Base-by-base conservation (phyloP, 768 basidiomycete genomes). In the Asterophora lycoperdoides region DNA sequence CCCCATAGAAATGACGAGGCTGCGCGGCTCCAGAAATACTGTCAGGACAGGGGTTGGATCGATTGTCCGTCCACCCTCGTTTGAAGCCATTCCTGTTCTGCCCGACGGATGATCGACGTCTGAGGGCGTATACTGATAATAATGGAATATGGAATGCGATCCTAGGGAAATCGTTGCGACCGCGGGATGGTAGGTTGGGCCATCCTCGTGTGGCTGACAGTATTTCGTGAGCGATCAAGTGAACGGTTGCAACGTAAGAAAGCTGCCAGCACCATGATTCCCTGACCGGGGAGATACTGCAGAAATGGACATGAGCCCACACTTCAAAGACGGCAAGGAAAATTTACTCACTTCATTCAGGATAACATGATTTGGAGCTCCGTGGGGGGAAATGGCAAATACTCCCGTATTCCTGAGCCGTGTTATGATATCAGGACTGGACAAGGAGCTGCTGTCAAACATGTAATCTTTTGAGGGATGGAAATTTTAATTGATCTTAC, bases 121-220 rank as follows among this genome's bases (percentile, higher is more conserved):
- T 43, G 64, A 56, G 33, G 57, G 35, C 47, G 66, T 68, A 58
- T 90, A 90, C 45, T 73, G 75, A 61, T 90, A 90, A 61, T 95
- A 89, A 66, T 92, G 78, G 56, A 97, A 85, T 48, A 91, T 71
- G 2, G 86, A 72, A 64, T 93, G 90, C 1, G 90, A 88, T 35
- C 86, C 84, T 49, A 96, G 69, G 11, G 93, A 93, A 42, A 97
- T 68, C n/a, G 94, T 96, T 1, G 90, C 86, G 1, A 96, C 93
- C 4, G 86, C 81, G 0, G 93, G 90, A 59, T 83, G 71, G 68
- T 95, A 97, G 14, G 84, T 79, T 2, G 92, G 86, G 0, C 94
- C 93, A 64, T 97, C 93, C 70, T 95, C 84, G 59, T 96, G 94
- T 1, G 92, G 90, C 90, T 94, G 65, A 9, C 49, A 37, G 32